Evolutionary conservation across 2,329 filamentous ascomycete genomes (phyloP).

Genomic region (Endoconidiophora polonica): DNA sequence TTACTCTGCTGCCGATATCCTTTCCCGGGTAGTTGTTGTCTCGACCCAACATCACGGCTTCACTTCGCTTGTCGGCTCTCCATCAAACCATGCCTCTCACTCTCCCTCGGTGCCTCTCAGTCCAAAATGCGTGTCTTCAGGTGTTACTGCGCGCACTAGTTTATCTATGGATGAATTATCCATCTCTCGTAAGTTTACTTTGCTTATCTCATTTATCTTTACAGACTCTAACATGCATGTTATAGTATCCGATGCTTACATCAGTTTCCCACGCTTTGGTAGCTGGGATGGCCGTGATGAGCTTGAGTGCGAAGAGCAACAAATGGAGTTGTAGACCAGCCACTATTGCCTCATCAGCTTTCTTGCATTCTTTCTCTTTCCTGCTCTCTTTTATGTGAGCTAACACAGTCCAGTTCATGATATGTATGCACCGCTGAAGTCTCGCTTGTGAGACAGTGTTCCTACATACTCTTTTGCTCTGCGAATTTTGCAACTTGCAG

Average conservation of each 20-base stretch:
- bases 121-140: slow-evolving; percentile 3
- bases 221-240: background rate
- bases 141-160: background rate
- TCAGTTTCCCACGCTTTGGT: slow-evolving; percentile 60
- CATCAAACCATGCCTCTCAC: background rate
- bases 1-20: slow-evolving; percentile 11
- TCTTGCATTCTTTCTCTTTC: background rate
- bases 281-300: slow-evolving; percentile 36
- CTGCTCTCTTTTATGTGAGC: background rate
- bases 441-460: slow-evolving; percentile 10
- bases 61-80: slow-evolving; percentile 9
- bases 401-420: background rate
- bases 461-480: background rate
- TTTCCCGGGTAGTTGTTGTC: slow-evolving; percentile 10
- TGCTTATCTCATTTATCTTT: slow-evolving; percentile 13
- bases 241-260: slow-evolving; percentile 28
- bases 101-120: slow-evolving; percentile 3
- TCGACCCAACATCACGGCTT: slow-evolving; percentile 8
- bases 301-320: slow-evolving; percentile 8
- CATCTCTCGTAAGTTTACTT: slow-evolving; percentile 18
- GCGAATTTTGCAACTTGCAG: background rate
- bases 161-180: slow-evolving; percentile 5
- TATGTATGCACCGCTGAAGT: background rate
- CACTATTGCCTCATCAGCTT: background rate
- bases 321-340: slow-evolving; percentile 4